Evolutionary conservation across 495 filamentous ascomycete species (phyloP).

Genomic region (Talaromyces borbonicus): DNA sequence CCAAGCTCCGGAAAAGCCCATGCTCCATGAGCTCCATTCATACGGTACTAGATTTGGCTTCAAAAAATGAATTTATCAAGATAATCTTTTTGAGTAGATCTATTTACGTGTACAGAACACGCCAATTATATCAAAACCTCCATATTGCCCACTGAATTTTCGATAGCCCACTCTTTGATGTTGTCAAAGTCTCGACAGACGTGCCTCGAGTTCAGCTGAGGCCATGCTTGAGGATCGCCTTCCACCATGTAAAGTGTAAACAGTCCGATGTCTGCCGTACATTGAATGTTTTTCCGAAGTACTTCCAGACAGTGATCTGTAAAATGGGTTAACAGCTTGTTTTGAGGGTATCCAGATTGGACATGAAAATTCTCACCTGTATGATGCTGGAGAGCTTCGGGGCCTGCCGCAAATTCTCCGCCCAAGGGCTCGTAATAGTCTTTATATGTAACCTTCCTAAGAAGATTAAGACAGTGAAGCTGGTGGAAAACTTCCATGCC

Average conservation of each 20-base stretch:
- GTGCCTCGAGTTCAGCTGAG: constrained; percentile 1
- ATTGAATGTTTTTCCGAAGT: constrained; percentile 3
- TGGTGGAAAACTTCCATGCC: constrained; percentile 5
- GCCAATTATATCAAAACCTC: neutral
- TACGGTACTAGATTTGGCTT: no score
- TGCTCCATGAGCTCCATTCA: no score
- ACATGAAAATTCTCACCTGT: neutral
- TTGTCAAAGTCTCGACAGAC: constrained; percentile 1
- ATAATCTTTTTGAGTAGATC: no score
- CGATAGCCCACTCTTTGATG: constrained; percentile 1
- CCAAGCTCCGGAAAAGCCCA: no score
- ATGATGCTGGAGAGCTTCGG: constrained; percentile 2
- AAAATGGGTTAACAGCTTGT: neutral
- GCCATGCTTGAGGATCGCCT: constrained; percentile 1
- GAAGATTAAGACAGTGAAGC: constrained; percentile 3
- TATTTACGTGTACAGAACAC: neutral
- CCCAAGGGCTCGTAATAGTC: constrained; percentile 3
- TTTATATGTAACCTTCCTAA: neutral
- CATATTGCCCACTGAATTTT: constrained; percentile 4
- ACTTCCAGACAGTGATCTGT: constrained; percentile 5
- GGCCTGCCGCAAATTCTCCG: neutral
- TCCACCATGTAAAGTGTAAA: constrained; percentile 3
- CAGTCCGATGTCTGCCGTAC: constrained; percentile 3
- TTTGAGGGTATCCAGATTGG: neutral
- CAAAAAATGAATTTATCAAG: no score